phyloP scores from a whole-genome alignment of 164 flowering plant genomes.

The Stephania japonica region DNA sequence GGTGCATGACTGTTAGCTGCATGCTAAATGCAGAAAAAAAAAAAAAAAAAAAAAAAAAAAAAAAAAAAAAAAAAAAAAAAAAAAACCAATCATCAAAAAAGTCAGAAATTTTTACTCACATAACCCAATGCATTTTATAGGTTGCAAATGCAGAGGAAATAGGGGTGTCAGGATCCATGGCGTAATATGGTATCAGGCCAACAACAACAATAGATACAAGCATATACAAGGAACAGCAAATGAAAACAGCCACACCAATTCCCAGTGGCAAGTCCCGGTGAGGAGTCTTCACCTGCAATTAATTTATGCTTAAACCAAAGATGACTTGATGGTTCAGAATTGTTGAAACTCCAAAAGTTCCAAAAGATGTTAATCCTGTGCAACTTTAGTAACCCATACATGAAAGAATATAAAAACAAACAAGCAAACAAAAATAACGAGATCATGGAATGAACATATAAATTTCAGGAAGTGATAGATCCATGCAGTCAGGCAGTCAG shows the following conservation, averaged over 20 bases:
- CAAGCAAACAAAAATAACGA: not conserved
- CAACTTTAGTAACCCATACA: too few species aligned
- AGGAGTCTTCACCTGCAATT: constrained; percentile 78
- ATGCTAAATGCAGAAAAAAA: too few species aligned
- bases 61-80: too few species aligned
- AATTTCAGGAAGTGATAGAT: too few species aligned
- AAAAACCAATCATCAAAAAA: too few species aligned
- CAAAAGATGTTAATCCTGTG: too few species aligned
- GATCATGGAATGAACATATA: too few species aligned
- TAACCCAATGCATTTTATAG: constrained; percentile 94
- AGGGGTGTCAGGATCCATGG: constrained; percentile 96
- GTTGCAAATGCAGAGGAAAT: constrained; percentile 86
- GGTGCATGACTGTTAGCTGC: too few species aligned
- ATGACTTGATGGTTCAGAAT: not conserved
- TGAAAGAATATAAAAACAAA: not conserved
- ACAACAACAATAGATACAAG: constrained; percentile 85
- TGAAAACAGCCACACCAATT: constrained; percentile 62
- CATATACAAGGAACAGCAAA: constrained; percentile 87
- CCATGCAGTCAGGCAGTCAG: too few species aligned
- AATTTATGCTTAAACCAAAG: constrained; percentile 8
- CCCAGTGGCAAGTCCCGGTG: constrained; percentile 93
- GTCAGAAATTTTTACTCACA: constrained; percentile 40
- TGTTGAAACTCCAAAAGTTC: not conserved
- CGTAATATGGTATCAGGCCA: constrained; percentile 88
- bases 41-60: too few species aligned